phyloP scores from a whole-genome alignment of 345 rosid species.

The Pelargonium nanum region DNA sequence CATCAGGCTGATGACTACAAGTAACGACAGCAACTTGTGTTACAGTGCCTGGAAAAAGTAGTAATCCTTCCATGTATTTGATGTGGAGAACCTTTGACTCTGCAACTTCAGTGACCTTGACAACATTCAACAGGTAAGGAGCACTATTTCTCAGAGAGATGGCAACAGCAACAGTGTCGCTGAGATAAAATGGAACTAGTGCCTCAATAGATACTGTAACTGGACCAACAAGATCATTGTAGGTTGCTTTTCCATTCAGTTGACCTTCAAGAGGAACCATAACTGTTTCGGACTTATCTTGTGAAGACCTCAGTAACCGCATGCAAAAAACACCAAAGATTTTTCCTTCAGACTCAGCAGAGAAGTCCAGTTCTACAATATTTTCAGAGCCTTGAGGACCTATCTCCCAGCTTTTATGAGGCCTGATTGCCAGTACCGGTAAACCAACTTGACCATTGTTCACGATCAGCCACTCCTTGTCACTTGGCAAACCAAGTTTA shows the following conservation, averaged over 20 bases:
- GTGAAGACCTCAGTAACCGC: slow-evolving; percentile 39
- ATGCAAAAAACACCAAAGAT: slow-evolving; percentile 43
- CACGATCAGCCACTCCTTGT: slow-evolving; percentile 46
- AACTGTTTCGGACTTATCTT: slow-evolving; percentile 30
- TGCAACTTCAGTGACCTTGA: slow-evolving; percentile 29
- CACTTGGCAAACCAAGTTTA: slow-evolving; percentile 16
- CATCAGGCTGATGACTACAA: slow-evolving; percentile 22
- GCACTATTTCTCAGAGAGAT: slow-evolving; percentile 43
- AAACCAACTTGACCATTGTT: slow-evolving; percentile 25
- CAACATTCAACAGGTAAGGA: slow-evolving; percentile 29
- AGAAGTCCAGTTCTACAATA: slow-evolving; percentile 43
- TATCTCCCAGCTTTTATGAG: slow-evolving; percentile 45
- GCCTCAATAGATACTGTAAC: slow-evolving; percentile 36
- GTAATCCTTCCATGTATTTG: slow-evolving; percentile 44
- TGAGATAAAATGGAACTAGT: slow-evolving; percentile 23
- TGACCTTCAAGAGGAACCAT: slow-evolving; percentile 51
- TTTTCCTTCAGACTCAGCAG: slow-evolving; percentile 33
- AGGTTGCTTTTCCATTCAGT: slow-evolving; percentile 18
- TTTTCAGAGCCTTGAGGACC: slow-evolving; percentile 25
- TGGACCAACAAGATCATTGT: slow-evolving; percentile 17
- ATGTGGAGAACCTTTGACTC: slow-evolving; percentile 31
- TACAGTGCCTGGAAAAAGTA: slow-evolving; percentile 48
- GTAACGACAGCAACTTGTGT: slow-evolving; percentile 42
- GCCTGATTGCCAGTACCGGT: slow-evolving; percentile 40
- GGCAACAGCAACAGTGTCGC: slow-evolving; percentile 21